These are phyloP conservation scores for Malus orientalis DNA, from an alignment of 306 rosid species.

Conservation along the genomic window DNA sequence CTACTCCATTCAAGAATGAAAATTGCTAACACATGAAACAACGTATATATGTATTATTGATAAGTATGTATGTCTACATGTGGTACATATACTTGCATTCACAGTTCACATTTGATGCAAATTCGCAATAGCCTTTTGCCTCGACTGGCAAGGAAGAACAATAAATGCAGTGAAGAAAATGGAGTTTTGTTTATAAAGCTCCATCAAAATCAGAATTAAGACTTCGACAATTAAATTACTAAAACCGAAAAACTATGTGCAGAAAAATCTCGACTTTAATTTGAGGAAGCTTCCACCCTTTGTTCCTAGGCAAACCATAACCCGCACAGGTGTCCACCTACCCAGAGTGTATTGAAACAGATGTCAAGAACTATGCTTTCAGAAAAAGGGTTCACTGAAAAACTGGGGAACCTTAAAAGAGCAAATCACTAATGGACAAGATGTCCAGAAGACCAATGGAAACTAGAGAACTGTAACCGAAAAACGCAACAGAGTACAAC, in stretches of 20 bases:
- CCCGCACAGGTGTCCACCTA: neutral
- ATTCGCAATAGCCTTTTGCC: slow-evolving; percentile 84
- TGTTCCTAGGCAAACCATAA: neutral
- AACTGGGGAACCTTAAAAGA: too few species aligned
- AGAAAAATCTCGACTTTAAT: neutral
- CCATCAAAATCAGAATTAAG: neutral
- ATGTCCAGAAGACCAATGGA: too few species aligned
- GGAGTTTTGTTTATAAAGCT: neutral
- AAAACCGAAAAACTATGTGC: too few species aligned
- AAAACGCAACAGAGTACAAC: too few species aligned
- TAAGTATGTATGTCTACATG: neutral
- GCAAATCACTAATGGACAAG: too few species aligned
- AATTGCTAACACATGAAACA: neutral
- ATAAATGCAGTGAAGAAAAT: neutral
- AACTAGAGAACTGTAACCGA: too few species aligned
- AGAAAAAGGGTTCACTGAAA: neutral
- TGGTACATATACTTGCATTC: slow-evolving; percentile 35
- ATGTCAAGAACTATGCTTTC: neutral
- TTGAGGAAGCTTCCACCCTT: neutral
- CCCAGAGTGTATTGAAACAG: too few species aligned
- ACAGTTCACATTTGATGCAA: slow-evolving; percentile 75
- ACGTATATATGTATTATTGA: neutral
- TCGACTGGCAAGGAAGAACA: slow-evolving; percentile 43
- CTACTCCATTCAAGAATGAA: neutral
- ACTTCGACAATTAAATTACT: neutral